Evolutionary conservation across 2,329 filamentous ascomycete species (phyloP).

Genomic region (Emergomyces orientalis): DNA sequence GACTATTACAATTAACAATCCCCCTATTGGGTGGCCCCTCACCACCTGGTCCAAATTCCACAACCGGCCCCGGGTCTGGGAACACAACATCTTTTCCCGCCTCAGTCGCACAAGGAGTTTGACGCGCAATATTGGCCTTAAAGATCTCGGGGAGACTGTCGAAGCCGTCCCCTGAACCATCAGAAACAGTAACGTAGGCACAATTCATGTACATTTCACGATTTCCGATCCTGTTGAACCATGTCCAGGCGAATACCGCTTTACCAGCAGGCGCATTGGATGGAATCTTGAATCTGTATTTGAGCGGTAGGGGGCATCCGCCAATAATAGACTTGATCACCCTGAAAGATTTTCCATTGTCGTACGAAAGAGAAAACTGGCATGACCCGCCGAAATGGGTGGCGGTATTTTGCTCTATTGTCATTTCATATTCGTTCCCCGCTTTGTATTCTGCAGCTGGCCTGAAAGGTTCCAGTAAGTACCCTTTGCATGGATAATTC

Average conservation of each 20-base stretch:
- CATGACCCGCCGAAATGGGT: conserved; percentile 64
- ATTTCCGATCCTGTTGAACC: conserved; percentile 59
- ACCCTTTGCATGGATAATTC: conserved; percentile 71
- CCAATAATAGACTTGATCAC: conserved; percentile 57
- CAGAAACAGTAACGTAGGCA: conserved; percentile 55
- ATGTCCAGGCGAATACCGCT: conserved; percentile 65
- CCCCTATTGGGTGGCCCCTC: not conserved
- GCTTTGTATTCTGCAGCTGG: conserved; percentile 53
- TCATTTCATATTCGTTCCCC: conserved; percentile 55
- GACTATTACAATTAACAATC: not conserved
- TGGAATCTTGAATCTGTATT: conserved; percentile 60
- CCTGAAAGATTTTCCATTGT: conserved; percentile 59
- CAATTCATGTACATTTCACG: conserved; percentile 64
- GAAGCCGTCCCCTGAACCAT: conserved; percentile 10
- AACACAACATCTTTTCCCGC: conserved; percentile 11
- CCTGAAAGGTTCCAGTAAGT: conserved; percentile 44
- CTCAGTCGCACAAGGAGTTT: conserved; percentile 10
- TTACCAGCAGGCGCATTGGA: conserved; percentile 50
- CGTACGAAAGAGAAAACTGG: conserved; percentile 66
- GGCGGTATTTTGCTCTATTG: conserved; percentile 50
- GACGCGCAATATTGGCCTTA: conserved; percentile 11
- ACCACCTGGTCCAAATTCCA: conserved; percentile 11
- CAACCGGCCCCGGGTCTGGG: conserved; percentile 11
- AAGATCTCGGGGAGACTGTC: conserved; percentile 11
- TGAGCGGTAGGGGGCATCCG: conserved; percentile 43